Conservation (phyloP, 1,284 basidiomycete species). For the Apiotrichum gracile region DNA sequence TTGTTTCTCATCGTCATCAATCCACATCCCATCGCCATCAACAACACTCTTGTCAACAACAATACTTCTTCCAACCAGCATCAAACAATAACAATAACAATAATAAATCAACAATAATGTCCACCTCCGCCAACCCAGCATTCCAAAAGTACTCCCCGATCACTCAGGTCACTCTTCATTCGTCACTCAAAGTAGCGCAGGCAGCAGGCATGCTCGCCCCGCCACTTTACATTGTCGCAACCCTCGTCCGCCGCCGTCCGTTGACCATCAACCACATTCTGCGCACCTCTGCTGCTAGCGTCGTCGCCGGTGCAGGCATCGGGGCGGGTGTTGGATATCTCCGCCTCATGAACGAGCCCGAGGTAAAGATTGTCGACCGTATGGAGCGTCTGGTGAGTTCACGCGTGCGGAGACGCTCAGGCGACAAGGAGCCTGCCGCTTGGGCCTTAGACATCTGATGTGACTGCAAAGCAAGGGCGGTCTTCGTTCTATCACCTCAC, state of each 20-base stretch:
- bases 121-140: conserved; percentile 29
- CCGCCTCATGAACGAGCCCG: conserved; percentile 24
- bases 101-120: conserved; percentile 16
- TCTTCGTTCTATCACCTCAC: not conserved
- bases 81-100: not conserved
- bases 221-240: conserved; percentile 34
- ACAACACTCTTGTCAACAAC: too few species aligned
- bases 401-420: too few species aligned
- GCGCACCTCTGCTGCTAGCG: conserved; percentile 15
- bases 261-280: conserved; percentile 31
- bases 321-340: conserved; percentile 27
- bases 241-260: conserved; percentile 23
- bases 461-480: too few species aligned
- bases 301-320: conserved; percentile 20
- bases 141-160: conserved; percentile 19
- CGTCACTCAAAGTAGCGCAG: conserved; percentile 35
- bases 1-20: not conserved
- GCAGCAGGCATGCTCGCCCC: conserved; percentile 33
- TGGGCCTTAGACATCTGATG: too few species aligned
- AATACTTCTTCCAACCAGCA: too few species aligned
- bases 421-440: too few species aligned
- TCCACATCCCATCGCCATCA: not conserved
- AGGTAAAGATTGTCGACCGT: conserved; percentile 27
- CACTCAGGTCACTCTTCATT: conserved; percentile 32
- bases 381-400: conserved; percentile 35